Evolutionary conservation across 1,139 yeast genomes (phyloP).

Genomic region (Maudiozyma humilis): DNA sequence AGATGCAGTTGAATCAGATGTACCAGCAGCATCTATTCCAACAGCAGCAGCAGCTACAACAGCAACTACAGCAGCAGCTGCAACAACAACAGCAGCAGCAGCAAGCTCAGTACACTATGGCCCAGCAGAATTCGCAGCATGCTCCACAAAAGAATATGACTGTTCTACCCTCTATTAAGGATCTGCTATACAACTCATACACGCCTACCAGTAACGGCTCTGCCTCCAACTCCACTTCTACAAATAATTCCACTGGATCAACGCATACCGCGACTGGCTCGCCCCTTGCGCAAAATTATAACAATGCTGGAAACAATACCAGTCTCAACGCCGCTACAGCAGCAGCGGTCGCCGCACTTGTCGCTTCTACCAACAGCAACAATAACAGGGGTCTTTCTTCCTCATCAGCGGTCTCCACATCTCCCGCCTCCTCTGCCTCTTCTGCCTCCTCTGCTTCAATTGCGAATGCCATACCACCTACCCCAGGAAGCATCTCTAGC

Average conservation of each 20-base stretch:
- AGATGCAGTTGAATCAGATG: background rate
- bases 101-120: background rate
- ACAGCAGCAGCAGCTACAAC: background rate
- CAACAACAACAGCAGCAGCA: background rate
- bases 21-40: constrained; percentile 1
- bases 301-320: background rate
- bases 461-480: constrained; percentile 1
- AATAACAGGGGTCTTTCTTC: background rate
- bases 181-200: background rate
- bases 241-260: background rate
- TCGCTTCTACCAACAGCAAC: background rate
- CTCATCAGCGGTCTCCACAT: background rate
- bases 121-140: background rate
- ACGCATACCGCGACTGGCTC: background rate
- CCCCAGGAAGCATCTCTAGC: constrained; percentile 1
- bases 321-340: background rate
- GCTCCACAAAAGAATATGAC: background rate
- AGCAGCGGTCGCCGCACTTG: background rate
- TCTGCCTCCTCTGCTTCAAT: background rate
- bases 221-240: background rate
- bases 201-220: background rate
- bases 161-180: constrained; percentile 2
- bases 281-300: background rate
- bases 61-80: background rate
- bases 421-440: background rate